phyloP scores from a whole-genome alignment of 768 basidiomycete species.

The Boletellus sp. region DNA sequence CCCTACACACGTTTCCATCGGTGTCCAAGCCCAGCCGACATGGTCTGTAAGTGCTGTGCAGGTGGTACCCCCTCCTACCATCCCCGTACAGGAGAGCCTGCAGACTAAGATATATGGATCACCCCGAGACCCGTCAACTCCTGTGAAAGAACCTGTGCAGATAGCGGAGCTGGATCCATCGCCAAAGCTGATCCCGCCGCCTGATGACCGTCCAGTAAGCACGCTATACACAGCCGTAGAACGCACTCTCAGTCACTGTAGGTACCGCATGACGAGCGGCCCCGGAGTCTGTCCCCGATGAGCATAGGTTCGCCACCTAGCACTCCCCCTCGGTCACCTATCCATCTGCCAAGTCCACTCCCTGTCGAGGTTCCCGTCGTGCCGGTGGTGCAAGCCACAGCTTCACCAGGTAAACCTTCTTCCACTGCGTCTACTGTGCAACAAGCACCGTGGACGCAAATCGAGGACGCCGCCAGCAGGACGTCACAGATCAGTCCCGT shows the following conservation, averaged over 20 bases:
- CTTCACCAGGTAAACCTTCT: constrained; percentile 5
- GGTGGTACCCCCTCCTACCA: constrained; percentile 21
- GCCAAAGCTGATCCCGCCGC: constrained; percentile 13
- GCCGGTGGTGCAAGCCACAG: constrained; percentile 4
- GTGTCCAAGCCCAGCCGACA: constrained; percentile 41
- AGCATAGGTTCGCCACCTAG: constrained; percentile 51
- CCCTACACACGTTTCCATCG: constrained; percentile 38
- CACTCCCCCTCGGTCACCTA: constrained; percentile 32
- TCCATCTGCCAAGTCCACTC: constrained; percentile 1
- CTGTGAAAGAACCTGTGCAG: constrained; percentile 10
- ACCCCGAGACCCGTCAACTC: constrained; percentile 7
- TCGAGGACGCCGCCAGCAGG: constrained; percentile 29
- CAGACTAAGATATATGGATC: constrained; percentile 3
- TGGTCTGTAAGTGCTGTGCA: constrained; percentile 40
- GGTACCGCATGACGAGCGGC: constrained; percentile 30
- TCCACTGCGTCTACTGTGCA: constrained; percentile 14
- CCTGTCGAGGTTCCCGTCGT: constrained; percentile 3
- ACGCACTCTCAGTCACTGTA: constrained; percentile 26
- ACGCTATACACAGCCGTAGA: background rate
- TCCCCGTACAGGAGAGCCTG: constrained; percentile 11
- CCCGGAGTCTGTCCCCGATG: constrained; percentile 58
- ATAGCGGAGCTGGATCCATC: constrained; percentile 1
- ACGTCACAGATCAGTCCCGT: constrained; percentile 28
- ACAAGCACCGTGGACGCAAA: constrained; percentile 17
- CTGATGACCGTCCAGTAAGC: constrained; percentile 24